A percentile compares a stretch with the other conserved stretches of the same genome.
Conservation (phyloP, 2,329 filamentous ascomycete genomes). For the Aureobasidium uvarum region DNA sequence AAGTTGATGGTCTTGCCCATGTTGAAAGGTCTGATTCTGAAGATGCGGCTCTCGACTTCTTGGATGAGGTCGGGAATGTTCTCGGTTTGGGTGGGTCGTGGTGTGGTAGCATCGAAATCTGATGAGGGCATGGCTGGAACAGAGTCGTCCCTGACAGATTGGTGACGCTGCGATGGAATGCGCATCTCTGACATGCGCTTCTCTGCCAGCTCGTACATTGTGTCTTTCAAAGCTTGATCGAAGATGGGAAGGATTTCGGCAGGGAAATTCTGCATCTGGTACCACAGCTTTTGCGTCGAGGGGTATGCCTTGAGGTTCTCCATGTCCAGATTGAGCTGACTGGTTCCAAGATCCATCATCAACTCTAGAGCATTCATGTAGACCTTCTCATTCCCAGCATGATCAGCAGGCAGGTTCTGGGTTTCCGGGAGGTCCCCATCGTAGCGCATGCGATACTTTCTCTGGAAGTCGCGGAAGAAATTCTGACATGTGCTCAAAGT, state of each 20-base stretch:
- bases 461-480: constrained; percentile 87
- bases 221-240: constrained; percentile 90
- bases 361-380: constrained; percentile 84
- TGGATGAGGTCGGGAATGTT: constrained; percentile 67
- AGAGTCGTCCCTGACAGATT: constrained; percentile 58
- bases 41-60: constrained; percentile 75
- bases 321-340: constrained; percentile 82
- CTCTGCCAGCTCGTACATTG: constrained; percentile 85
- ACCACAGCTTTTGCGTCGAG: constrained; percentile 88
- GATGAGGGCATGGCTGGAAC: constrained; percentile 77
- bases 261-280: constrained; percentile 90
- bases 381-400: constrained; percentile 73
- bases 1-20: constrained; percentile 85
- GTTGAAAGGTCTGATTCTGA: constrained; percentile 85
- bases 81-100: constrained; percentile 39
- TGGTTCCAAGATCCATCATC: constrained; percentile 84
- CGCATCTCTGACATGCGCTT: constrained; percentile 72
- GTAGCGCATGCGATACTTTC: constrained; percentile 89
- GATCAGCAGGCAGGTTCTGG: constrained; percentile 64
- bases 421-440: constrained; percentile 74
- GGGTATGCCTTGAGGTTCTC: constrained; percentile 90
- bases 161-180: constrained; percentile 48
- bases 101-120: constrained; percentile 45
- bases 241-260: constrained; percentile 96
- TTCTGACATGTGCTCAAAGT: constrained; percentile 85